Base-by-base conservation (phyloP, 2,329 filamentous ascomycete species). In the Trichoderma lentiforme region DNA sequence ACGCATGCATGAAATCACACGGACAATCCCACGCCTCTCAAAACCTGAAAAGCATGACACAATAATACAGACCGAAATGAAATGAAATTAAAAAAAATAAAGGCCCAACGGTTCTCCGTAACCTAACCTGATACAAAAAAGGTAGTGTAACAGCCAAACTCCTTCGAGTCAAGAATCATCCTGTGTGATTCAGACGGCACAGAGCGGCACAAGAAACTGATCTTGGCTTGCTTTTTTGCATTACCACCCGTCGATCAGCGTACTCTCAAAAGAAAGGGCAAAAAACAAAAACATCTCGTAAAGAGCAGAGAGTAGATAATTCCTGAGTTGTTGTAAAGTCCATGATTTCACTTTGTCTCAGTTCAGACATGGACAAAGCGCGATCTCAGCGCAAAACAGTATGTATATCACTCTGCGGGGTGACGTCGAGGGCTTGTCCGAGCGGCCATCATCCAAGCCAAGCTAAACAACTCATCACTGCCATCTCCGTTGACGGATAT, bases 281-380 rank as follows among this genome's bases (percentile, higher is more conserved):
- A 9, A 6, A 28, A 28, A 57, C 9, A 26, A 57, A 15, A 11
- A 6, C 18, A 21, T 28, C 14, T 47, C 9, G 30, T 3, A n/a
- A 58, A 24, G 11, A 14, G 18, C 3, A 6, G 6, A 28, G 15
- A 21, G 6, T 15, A 53, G n/a, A 53, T 24, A 7, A 24, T 53
- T 24, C 21, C 1, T 3, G 39, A 43, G 39, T 3, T 12, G 9
- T 53, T 30, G 14, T 32, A 58, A 70, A 36, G 53, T 70, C 68
- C 60, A 70, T 64, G 60, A 70, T 64, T 39, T 64, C 60, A 64
- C 57, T 21, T 36, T 70, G 66, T 70, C 34, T 69, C 57, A 70
- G 66, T 21, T 24, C 11, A 53, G 18, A 47, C 47, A 24, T 3
- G 11, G n/a, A 53, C 58, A 61, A 5, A 36, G 7, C n/a, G 39